A percentile compares a stretch with the other conserved stretches of the same genome.
Evolutionary conservation across 495 filamentous ascomycete genomes (phyloP).

Genomic region (Terfezia claveryi): DNA sequence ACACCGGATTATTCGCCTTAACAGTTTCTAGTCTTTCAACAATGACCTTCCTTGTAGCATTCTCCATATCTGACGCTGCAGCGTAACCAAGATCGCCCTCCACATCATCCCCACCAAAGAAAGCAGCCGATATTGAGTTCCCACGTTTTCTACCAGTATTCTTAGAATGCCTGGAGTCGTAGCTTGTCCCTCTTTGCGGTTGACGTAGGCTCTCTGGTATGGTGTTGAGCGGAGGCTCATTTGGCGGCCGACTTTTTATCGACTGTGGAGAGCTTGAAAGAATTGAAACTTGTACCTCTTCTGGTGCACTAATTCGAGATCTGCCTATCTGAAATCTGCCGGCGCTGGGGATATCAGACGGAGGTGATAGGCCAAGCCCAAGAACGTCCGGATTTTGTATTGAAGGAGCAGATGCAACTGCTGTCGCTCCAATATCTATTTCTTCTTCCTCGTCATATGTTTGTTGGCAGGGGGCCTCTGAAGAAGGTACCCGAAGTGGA

Average conservation of each 20-base stretch:
- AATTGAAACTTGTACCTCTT: constrained; percentile 9
- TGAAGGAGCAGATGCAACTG: constrained; percentile 30
- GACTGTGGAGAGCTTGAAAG: constrained; percentile 9
- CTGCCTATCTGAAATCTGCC: constrained; percentile 66
- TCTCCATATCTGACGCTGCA: constrained; percentile 80
- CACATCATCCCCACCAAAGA: constrained; percentile 44
- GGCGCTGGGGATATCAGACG: constrained; percentile 50
- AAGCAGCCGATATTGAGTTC: background rate
- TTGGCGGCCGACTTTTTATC: too few species aligned
- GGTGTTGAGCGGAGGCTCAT: background rate
- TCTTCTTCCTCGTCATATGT: constrained; percentile 36
- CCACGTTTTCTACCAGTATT: background rate
- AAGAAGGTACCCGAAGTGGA: constrained; percentile 58
- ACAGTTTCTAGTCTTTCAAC: constrained; percentile 88
- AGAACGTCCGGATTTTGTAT: constrained; percentile 48
- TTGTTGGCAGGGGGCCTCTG: constrained; percentile 41
- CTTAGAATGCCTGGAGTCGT: background rate
- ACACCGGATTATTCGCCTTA: constrained; percentile 84
- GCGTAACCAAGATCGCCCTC: constrained; percentile 90
- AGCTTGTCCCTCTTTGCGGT: background rate
- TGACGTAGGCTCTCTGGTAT: background rate
- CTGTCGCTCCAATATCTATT: constrained; percentile 56
- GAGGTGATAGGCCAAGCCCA: constrained; percentile 30
- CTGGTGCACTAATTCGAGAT: constrained; percentile 23
- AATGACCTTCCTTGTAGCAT: constrained; percentile 75